These are phyloP conservation scores for Sporothrix pseudoabietina DNA, from an alignment of 2,329 filamentous ascomycete genomes.

Conservation along the genomic window DNA sequence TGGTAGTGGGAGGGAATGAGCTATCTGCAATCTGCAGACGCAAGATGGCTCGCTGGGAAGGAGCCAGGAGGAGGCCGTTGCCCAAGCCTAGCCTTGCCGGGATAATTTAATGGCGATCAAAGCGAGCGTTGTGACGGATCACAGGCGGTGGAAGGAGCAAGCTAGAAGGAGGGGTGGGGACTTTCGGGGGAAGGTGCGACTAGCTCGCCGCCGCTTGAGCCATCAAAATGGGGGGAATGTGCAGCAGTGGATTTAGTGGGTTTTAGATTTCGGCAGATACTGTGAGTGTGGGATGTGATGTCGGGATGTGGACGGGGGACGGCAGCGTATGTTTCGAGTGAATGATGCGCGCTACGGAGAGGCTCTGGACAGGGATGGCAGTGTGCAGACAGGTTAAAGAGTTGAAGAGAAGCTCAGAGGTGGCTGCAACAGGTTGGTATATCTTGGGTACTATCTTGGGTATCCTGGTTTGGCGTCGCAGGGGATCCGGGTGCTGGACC, in stretches of 20 bases:
- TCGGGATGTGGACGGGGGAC: background rate
- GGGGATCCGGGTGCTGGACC: background rate
- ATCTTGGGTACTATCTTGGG: background rate
- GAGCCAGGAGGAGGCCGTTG: background rate
- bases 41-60: background rate
- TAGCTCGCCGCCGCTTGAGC: background rate
- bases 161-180: background rate
- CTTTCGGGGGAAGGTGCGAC: background rate
- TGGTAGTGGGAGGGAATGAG: background rate
- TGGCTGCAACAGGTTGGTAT: background rate
- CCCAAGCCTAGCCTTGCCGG: slow-evolving; percentile 24
- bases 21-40: background rate
- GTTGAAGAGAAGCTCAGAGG: background rate
- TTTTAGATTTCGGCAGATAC: background rate
- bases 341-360: background rate
- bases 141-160: slow-evolving; percentile 9
- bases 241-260: background rate
- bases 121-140: slow-evolving; percentile 6
- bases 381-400: background rate
- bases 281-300: background rate
- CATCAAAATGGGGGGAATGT: background rate
- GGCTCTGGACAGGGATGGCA: background rate
- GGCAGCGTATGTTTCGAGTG: background rate
- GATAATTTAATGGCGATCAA: slow-evolving; percentile 19
- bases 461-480: background rate